Conservation (phyloP, 2,329 filamentous ascomycete genomes). For the Colletotrichum salicis region DNA sequence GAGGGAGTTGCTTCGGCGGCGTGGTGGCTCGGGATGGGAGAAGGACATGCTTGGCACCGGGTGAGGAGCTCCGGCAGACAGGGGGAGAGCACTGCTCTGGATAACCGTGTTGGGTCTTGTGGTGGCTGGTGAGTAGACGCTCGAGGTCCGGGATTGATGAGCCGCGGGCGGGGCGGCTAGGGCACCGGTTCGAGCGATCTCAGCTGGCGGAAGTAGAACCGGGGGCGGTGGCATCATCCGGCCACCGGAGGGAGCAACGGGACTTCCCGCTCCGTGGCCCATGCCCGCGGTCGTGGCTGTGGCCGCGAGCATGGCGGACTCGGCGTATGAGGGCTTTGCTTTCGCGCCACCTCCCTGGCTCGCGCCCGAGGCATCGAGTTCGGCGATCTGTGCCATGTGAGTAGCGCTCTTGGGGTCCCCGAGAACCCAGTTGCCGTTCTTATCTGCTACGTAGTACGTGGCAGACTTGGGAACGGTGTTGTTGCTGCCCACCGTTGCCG, state of each 20-base stretch:
- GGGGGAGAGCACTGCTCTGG: slow-evolving; percentile 29
- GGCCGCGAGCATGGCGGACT: slow-evolving; percentile 33
- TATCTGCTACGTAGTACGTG: slow-evolving; percentile 62
- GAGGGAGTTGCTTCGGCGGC: slow-evolving; percentile 34
- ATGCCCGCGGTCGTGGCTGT: slow-evolving; percentile 37
- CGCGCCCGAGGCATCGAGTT: slow-evolving; percentile 39
- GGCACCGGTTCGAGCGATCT: slow-evolving; percentile 39
- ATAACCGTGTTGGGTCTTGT: slow-evolving; percentile 35
- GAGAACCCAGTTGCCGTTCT: slow-evolving; percentile 64
- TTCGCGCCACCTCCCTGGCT: slow-evolving; percentile 30
- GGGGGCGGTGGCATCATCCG: slow-evolving; percentile 26
- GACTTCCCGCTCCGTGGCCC: slow-evolving; percentile 33
- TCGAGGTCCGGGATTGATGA: slow-evolving; percentile 44
- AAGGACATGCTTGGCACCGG: slow-evolving; percentile 39
- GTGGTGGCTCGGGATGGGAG: slow-evolving; percentile 35
- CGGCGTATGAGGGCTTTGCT: slow-evolving; percentile 31
- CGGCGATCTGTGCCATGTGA: slow-evolving; percentile 40
- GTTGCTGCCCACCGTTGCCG: slow-evolving; percentile 39
- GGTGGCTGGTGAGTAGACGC: slow-evolving; percentile 50
- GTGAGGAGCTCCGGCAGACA: slow-evolving; percentile 34
- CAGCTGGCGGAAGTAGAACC: slow-evolving; percentile 42
- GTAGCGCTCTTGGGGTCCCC: slow-evolving; percentile 47
- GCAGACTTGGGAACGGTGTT: slow-evolving; percentile 54
- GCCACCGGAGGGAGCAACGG: slow-evolving; percentile 19
- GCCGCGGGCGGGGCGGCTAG: slow-evolving; percentile 31